These are phyloP conservation scores for Aspergillus quadrilineatus DNA, from an alignment of 2,329 filamentous ascomycete genomes.

Conservation along the genomic window DNA sequence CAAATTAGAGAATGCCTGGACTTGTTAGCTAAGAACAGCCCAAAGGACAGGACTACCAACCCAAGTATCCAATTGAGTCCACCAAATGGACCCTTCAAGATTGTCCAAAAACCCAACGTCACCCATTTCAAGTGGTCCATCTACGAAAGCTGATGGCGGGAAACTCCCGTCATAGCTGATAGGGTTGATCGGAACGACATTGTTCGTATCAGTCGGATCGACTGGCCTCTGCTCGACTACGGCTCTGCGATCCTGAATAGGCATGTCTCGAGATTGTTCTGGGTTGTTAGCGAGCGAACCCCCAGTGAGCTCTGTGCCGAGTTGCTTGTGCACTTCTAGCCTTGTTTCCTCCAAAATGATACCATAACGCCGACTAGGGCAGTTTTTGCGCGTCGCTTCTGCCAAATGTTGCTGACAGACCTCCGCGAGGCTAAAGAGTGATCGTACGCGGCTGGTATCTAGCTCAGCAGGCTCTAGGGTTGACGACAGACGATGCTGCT, in stretches of 20 bases:
- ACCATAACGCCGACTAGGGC: conserved; percentile 48
- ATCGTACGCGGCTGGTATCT: conserved; percentile 23
- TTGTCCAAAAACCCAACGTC: conserved; percentile 34
- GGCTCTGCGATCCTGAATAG: conserved; percentile 1
- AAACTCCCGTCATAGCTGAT: conserved; percentile 21
- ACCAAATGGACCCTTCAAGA: conserved; percentile 40
- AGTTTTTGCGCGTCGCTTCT: conserved; percentile 48
- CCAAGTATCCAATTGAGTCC: conserved; percentile 42
- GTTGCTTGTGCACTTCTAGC: conserved; percentile 41
- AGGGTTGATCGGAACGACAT: conserved; percentile 15
- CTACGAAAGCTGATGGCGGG: conserved; percentile 21
- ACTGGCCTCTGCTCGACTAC: conserved; percentile 8
- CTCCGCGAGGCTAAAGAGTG: conserved; percentile 45
- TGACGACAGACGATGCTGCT: conserved; percentile 33
- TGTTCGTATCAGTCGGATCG: neutral
- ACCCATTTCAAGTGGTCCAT: conserved; percentile 22
- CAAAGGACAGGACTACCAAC: conserved; percentile 22
- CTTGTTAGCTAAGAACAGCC: conserved; percentile 9
- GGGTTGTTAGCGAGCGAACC: neutral
- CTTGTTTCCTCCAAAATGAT: conserved; percentile 51
- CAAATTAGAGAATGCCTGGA: conserved; percentile 36
- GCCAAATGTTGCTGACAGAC: conserved; percentile 48
- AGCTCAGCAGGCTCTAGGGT: conserved; percentile 18
- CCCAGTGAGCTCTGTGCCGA: conserved; percentile 21
- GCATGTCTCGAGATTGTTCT: neutral